phyloP scores from a whole-genome alignment of 257 asterid species.

The Plantago elongata region DNA sequence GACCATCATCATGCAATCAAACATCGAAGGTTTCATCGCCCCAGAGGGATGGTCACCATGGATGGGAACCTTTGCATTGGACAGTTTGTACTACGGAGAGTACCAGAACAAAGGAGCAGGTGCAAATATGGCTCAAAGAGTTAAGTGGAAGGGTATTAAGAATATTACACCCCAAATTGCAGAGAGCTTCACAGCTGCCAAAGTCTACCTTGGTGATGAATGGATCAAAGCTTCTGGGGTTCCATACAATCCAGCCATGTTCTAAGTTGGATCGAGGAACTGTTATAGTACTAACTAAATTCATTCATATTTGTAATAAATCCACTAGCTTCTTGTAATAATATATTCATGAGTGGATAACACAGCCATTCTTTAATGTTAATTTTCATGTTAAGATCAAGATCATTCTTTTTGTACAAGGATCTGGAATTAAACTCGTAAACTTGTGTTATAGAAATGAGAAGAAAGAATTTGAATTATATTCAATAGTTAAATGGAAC shows the following conservation, averaged over 20 bases:
- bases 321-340: too few species aligned
- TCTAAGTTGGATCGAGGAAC: conserved; percentile 6
- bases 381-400: too few species aligned
- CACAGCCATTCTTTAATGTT: too few species aligned
- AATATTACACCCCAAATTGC: conserved; percentile 55
- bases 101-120: conserved; percentile 63
- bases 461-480: too few species aligned
- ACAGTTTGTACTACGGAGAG: conserved; percentile 69
- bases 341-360: too few species aligned
- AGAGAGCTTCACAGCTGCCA: conserved; percentile 40
- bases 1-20: conserved; percentile 61
- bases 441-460: too few species aligned
- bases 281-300: background rate
- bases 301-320: background rate
- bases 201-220: conserved; percentile 29
- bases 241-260: conserved; percentile 45
- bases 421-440: too few species aligned
- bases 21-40: conserved; percentile 41
- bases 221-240: conserved; percentile 53
- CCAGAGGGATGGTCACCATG: conserved; percentile 82
- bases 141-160: conserved; percentile 64
- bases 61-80: conserved; percentile 50
- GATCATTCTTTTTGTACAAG: too few species aligned
- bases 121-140: conserved; percentile 35
- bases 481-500: too few species aligned